Evolutionary conservation across 345 rosid species (phyloP).

Genomic region (Linum tenue): DNA sequence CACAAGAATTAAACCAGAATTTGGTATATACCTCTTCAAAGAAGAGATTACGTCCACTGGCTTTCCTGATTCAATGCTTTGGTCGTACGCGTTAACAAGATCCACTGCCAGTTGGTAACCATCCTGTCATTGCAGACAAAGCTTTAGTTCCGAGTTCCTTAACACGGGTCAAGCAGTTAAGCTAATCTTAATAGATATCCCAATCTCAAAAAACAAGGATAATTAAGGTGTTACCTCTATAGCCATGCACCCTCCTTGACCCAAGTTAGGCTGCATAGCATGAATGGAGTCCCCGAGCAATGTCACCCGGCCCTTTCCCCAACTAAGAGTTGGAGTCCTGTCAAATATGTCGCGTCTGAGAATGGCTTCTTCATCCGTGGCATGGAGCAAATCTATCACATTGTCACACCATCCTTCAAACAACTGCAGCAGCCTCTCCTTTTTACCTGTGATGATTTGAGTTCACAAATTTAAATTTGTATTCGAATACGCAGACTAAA

Average conservation of each 20-base stretch:
- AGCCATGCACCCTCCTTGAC: constrained; percentile 99
- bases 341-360: constrained; percentile 90
- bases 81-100: constrained; percentile 67
- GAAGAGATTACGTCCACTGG: constrained; percentile 60
- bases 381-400: constrained; percentile 62
- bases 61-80: constrained; percentile 40
- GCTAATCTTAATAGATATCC: too few relatives aligned
- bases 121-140: constrained; percentile 42
- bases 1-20: too few relatives aligned
- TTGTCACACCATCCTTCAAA: constrained; percentile 92
- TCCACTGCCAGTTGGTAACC: constrained; percentile 73
- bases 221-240: constrained; percentile 49
- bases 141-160: constrained; percentile 1
- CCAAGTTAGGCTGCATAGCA: constrained; percentile 96
- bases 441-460: constrained; percentile 41
- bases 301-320: constrained; percentile 94
- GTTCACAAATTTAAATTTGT: too few relatives aligned
- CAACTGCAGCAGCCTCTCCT: constrained; percentile 70
- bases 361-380: constrained; percentile 72
- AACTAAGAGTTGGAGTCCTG: constrained; percentile 50
- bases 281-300: constrained; percentile 87
- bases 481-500: too few relatives aligned
- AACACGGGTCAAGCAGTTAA: too few relatives aligned
- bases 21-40: constrained; percentile 41
- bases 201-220: not conserved